These are phyloP conservation scores for Candida hungchunana DNA, from an alignment of 805 yeast species.

Conservation along the genomic window DNA sequence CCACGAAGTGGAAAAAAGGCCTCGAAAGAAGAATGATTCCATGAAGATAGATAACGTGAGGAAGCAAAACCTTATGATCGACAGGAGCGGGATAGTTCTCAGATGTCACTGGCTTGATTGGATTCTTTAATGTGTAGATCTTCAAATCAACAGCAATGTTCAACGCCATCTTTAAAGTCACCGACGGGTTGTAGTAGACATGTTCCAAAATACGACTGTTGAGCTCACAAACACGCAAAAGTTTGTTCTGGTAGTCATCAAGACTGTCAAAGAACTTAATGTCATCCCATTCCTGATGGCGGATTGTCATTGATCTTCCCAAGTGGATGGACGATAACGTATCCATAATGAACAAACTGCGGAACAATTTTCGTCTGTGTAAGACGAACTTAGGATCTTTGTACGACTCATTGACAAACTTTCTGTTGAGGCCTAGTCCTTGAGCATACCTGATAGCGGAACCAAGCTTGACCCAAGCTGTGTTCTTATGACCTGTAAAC, in stretches of 20 bases:
- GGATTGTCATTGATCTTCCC: conserved; percentile 36
- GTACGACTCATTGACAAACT: conserved; percentile 34
- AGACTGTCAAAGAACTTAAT: conserved; percentile 16
- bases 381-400: conserved; percentile 26
- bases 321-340: conserved; percentile 31
- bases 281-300: conserved; percentile 38
- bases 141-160: conserved; percentile 34
- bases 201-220: conserved; percentile 30
- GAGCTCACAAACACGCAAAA: conserved; percentile 28
- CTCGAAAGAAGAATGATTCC: conserved; percentile 36
- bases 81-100: conserved; percentile 23
- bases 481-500: conserved; percentile 34
- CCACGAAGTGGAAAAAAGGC: conserved; percentile 37
- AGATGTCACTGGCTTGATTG: conserved; percentile 28
- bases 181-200: conserved; percentile 31
- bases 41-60: conserved; percentile 35
- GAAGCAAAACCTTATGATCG: conserved; percentile 24
- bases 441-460: conserved; percentile 40
- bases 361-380: conserved; percentile 33
- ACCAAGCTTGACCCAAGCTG: conserved; percentile 43
- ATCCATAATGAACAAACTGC: conserved; percentile 34
- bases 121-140: conserved; percentile 31
- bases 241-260: conserved; percentile 29
- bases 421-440: conserved; percentile 38
- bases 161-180: conserved; percentile 31